Base-by-base conservation (phyloP, 1,284 basidiomycete species). In the Rhodotorula sp. region DNA sequence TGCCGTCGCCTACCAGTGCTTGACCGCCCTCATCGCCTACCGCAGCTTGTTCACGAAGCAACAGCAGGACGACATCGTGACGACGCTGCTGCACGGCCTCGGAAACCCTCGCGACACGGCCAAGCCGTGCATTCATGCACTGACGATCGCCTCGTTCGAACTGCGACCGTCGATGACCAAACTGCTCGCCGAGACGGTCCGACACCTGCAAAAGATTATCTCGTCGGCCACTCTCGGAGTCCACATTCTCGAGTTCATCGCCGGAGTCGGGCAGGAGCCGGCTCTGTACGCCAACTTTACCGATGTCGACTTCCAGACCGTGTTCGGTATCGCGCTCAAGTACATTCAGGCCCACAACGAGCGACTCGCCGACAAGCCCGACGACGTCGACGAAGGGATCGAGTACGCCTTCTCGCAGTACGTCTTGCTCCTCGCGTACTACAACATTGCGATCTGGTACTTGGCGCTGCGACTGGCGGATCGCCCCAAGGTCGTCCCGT, bases 361-460 rank as follows among this genome's bases (percentile, higher is more conserved):
- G 70, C 76, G 75, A 14, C 79, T 81, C 62, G 79, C 68, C 7
- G 74, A 76, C 62, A 70, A 70, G 47, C 69, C 68, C 4, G 84
- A 86, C 7, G 86, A 87, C 6, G 85, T 86, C 10, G 63, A 81
- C 81, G 71, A 76, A 43, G 81, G 75, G 12, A 65, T 78, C 39
- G 91, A 90, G 2, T 96, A 91, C 87, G 92, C 95, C 5, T 86
- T 98, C 59, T 92, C 93, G 10, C 95, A 99, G 82, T 94, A 98
- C 79, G 93, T 99, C 20, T 90, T 96, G 67, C 88, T 93, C 78
- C 87, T 98, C 78, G 94, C 94, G 0, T 98, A 94, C 83, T 92
- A 91, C 80, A 89, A 91, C 73, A 91, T 99, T 72, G 96, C 97
- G 78, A 86, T 91, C 49, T 99, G 97, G 97, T 99, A 97, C 84